Evolutionary conservation across 345 rosid genomes (phyloP).

Genomic region (Moricandia arvensis): DNA sequence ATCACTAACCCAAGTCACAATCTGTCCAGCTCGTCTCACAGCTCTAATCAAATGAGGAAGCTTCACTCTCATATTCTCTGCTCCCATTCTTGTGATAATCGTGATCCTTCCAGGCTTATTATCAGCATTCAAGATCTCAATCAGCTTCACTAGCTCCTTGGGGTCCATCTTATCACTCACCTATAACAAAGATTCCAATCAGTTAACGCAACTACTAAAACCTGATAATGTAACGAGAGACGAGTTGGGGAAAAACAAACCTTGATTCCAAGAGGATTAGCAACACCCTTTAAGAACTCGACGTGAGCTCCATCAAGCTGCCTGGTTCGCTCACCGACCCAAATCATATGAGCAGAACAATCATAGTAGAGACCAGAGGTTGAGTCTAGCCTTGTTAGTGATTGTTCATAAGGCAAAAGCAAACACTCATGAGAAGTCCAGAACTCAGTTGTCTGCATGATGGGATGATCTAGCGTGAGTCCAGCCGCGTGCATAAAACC

Average conservation of each 20-base stretch:
- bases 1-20: constrained; percentile 93
- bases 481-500: constrained; percentile 71
- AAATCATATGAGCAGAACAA: constrained; percentile 73
- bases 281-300: constrained; percentile 71
- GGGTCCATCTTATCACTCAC: constrained; percentile 97
- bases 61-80: constrained; percentile 94
- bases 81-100: constrained; percentile 86
- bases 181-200: constrained; percentile 35
- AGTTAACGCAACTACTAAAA: not conserved
- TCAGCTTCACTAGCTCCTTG: constrained; percentile 73
- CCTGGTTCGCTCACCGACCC: constrained; percentile 81
- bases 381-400: constrained; percentile 67
- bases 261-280: constrained; percentile 79
- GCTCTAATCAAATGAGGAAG: constrained; percentile 86
- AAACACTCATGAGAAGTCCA: constrained; percentile 82
- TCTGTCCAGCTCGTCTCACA: constrained; percentile 72
- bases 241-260: constrained; percentile 26
- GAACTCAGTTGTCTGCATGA: constrained; percentile 72
- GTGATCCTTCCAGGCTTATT: constrained; percentile 88
- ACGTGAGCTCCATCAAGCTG: constrained; percentile 78
- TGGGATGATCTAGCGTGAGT: constrained; percentile 66
- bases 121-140: constrained; percentile 83
- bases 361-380: constrained; percentile 70
- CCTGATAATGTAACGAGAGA: not conserved
- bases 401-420: constrained; percentile 69